Percentiles rank a stretch among this genome's conserved stretches.
Evolutionary conservation across 2,329 filamentous ascomycete genomes (phyloP).

Genomic region (Chrysosphaeria jannelii): DNA sequence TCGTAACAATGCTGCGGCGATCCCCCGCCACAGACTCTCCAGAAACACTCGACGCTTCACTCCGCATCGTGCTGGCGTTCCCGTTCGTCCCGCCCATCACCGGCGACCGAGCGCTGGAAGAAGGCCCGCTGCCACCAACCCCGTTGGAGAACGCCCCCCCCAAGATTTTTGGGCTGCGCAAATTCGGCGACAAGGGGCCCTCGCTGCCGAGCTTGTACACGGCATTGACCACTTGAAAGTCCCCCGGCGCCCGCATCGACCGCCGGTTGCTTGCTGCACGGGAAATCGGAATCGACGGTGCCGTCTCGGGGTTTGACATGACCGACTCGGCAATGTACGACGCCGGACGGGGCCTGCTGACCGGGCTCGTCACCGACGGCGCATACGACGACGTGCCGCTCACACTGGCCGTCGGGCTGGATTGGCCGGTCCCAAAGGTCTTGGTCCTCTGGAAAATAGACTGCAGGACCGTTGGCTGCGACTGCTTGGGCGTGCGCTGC

Average conservation of each 20-base stretch:
- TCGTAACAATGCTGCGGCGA: slow-evolving; percentile 12
- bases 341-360: slow-evolving; percentile 15
- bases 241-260: slow-evolving; percentile 21
- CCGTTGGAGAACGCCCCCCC: slow-evolving; percentile 7
- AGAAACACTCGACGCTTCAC: slow-evolving; percentile 31
- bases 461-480: slow-evolving; percentile 23
- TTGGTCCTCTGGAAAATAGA: slow-evolving; percentile 30
- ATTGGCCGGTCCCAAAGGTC: slow-evolving; percentile 4
- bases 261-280: slow-evolving; percentile 23
- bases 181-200: slow-evolving; percentile 26
- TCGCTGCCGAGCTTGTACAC: slow-evolving; percentile 45
- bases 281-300: slow-evolving; percentile 44
- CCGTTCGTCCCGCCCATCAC: slow-evolving; percentile 13
- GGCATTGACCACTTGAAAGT: slow-evolving; percentile 52
- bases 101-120: slow-evolving; percentile 19
- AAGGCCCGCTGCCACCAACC: slow-evolving; percentile 5
- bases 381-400: neutral
- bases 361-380: slow-evolving; percentile 6
- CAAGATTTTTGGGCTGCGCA: slow-evolving; percentile 32
- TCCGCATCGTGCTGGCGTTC: slow-evolving; percentile 45
- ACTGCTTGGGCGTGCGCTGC: slow-evolving; percentile 22
- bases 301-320: slow-evolving; percentile 37
- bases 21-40: slow-evolving; percentile 33
- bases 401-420: neutral
- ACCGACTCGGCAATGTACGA: slow-evolving; percentile 18